A percentile compares a stretch with the other conserved stretches of the same genome.
Conservation (phyloP, 257 asterid genomes). For the Capsicum pubescens region DNA sequence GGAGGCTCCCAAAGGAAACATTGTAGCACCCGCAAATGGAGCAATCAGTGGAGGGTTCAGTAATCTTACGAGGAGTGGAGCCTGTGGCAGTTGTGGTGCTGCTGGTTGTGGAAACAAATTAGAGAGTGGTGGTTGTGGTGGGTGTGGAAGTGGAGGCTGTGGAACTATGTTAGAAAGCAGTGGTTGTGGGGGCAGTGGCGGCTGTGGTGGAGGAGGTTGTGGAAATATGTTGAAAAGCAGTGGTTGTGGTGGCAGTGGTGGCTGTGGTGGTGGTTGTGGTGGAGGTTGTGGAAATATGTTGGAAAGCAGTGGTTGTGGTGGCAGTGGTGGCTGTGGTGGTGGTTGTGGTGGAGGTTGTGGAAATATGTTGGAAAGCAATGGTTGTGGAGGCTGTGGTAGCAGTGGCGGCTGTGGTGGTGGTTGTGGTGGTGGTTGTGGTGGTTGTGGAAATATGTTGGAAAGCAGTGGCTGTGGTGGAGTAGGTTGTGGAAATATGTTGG, state of each 20-base stretch:
- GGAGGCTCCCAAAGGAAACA: conserved; percentile 39
- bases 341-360: not conserved
- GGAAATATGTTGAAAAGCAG: not conserved
- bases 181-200: not conserved
- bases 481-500: not conserved
- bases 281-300: not conserved
- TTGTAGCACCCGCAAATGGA: conserved; percentile 37
- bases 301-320: not conserved
- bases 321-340: not conserved
- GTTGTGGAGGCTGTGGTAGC: not conserved
- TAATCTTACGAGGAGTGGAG: conserved; percentile 31
- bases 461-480: not conserved
- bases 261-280: not conserved
- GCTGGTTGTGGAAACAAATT: conserved; percentile 26
- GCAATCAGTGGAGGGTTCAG: conserved; percentile 39
- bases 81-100: conserved; percentile 39
- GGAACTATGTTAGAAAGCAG: not conserved
- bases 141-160: conserved; percentile 1
- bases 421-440: not conserved
- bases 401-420: not conserved
- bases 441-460: not conserved
- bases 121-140: conserved; percentile 24
- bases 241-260: not conserved
- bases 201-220: not conserved
- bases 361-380: not conserved